Percentiles rank a stretch among this genome's conserved stretches.
These are phyloP conservation scores for Gleditsia sinensis DNA, from an alignment of 306 rosid species.

Conservation along the genomic window DNA sequence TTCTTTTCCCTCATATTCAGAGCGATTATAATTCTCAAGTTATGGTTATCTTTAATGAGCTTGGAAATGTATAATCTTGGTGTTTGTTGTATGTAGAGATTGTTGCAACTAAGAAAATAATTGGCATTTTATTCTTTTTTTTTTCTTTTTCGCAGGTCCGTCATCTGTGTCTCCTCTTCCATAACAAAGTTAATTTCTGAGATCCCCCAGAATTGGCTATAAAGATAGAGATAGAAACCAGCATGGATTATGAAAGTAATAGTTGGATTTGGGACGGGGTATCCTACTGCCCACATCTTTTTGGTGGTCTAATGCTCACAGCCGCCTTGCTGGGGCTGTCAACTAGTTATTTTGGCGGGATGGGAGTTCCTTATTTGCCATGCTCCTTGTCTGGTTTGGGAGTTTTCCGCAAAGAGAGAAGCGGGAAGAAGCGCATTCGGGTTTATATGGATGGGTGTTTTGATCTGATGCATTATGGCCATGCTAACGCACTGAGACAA, in stretches of 20 bases:
- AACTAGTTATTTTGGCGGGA: constrained; percentile 80
- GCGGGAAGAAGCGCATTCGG: constrained; percentile 74
- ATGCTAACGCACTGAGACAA: constrained; percentile 98
- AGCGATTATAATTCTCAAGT: neutral
- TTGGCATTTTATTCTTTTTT: too few relatives aligned
- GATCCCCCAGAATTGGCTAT: neutral
- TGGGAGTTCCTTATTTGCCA: constrained; percentile 58
- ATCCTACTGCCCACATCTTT: constrained; percentile 70
- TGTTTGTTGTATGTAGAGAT: too few relatives aligned
- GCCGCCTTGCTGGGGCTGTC: constrained; percentile 96
- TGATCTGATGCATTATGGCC: constrained; percentile 99
- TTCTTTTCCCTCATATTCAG: neutral
- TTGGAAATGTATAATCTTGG: neutral
- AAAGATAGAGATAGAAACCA: neutral
- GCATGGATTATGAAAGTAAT: constrained; percentile 78
- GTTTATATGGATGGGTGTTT: constrained; percentile 99
- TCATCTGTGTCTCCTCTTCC: constrained; percentile 71
- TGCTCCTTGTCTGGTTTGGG: constrained; percentile 66
- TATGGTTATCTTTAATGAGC: neutral
- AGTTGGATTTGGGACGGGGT: constrained; percentile 97
- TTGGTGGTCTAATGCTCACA: constrained; percentile 96
- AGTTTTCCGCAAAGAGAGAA: constrained; percentile 71
- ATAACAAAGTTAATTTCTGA: constrained; percentile 22
- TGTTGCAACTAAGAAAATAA: too few relatives aligned
- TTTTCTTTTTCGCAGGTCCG: constrained; percentile 39